Base-by-base conservation (phyloP, 139 green algal species). In the Tetraselmis striata region DNA sequence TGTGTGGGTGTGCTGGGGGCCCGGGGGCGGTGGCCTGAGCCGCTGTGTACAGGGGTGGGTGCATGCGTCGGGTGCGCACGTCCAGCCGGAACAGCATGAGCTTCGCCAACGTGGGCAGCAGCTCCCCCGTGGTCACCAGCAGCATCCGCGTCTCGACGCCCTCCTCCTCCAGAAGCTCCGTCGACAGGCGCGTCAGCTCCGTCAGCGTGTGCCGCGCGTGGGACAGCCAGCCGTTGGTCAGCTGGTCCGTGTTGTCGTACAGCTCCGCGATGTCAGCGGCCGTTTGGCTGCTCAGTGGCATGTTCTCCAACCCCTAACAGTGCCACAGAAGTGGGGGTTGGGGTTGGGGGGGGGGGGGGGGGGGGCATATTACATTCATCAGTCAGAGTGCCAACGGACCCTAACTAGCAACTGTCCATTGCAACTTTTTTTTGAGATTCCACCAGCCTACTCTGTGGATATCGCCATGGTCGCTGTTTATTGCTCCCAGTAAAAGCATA, bases 71-170 rank as follows among this genome's bases (percentile, higher is more conserved):
- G 45, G 45, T 5, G 45, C 11, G 45, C 18, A 67, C 31, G 30
- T 83, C 80, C 32, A 91, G 84, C 76, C 75, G 77, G 75, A 89
- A 90, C 24, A 90, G 83, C 80, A 90, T 59, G 76, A 91, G 86
- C 83, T 91, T 91, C 79, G 78, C 88, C 80, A 91, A 67, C 31
- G 82, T 83, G 29, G 88, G 84, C 31, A 91, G 75, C 31, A 91
- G 88, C 80, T 91, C 84, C 25, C 86, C 84, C 23, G 32, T 81
- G 76, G 84, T 86, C 28, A 91, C 88, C 23, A 88, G 59, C 75
- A 91, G 5, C 45, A 67, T 67, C 11, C 18, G 45, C 45, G 75
- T 26, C 78, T 58, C 30, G 59, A 32, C 26, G 76, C 27, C 29
- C 11, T 28, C 67, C 25, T 29, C 26, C 59, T 79, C 28, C 79